phyloP scores from a whole-genome alignment of 148 eudicot genomes.

The Beta vulgaris region DNA sequence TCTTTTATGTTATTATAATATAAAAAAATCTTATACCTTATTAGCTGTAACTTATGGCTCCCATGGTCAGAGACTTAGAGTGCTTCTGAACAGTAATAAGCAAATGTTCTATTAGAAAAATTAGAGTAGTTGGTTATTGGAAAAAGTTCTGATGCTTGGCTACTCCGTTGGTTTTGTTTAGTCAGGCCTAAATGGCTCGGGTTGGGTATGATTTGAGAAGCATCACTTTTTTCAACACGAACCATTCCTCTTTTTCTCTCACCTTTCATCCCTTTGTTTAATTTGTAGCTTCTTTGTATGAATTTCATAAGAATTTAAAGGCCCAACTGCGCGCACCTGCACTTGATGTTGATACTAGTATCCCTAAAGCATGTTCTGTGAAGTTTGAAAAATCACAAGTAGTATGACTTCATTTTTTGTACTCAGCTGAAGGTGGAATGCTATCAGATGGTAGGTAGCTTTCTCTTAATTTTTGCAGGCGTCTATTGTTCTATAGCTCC shows the following conservation, averaged over 20 bases:
- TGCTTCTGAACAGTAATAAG: background rate
- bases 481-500: no score
- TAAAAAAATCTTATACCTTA: background rate
- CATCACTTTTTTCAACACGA: no score
- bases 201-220: background rate
- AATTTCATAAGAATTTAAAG: no score
- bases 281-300: background rate
- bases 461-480: no score
- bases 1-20: background rate
- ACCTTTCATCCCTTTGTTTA: background rate
- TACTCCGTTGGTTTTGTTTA: background rate
- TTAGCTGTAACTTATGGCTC: background rate
- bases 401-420: no score
- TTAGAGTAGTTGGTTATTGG: background rate
- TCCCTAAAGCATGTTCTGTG: no score
- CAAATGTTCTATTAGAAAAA: background rate
- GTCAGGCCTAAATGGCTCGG: background rate
- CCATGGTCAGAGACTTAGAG: background rate
- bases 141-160: background rate
- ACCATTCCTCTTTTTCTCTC: no score
- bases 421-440: no score
- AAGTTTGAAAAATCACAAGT: no score
- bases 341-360: no score
- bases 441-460: no score
- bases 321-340: no score